Percentiles rank a stretch among this genome's conserved stretches.
These are phyloP conservation scores for Flaveria linearis DNA, from an alignment of 129 eudicot species.

Conservation along the genomic window DNA sequence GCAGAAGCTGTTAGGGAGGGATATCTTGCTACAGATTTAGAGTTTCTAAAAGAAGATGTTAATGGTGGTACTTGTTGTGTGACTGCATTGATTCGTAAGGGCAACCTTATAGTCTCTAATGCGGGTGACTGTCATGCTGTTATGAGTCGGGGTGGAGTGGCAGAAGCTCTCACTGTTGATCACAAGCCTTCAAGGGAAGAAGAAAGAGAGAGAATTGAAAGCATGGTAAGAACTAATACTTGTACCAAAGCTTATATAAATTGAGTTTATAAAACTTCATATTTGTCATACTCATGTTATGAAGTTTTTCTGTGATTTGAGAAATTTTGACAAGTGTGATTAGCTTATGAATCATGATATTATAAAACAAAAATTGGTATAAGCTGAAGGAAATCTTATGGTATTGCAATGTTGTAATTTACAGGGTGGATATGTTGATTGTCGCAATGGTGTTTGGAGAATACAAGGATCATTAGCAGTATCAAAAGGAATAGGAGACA, in stretches of 20 bases:
- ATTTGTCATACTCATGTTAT: too few relatives aligned
- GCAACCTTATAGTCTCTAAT: slow-evolving; percentile 72
- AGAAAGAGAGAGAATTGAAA: slow-evolving; percentile 66
- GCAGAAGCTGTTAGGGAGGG: slow-evolving; percentile 70
- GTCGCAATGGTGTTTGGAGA: too few relatives aligned
- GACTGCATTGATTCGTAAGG: slow-evolving; percentile 67
- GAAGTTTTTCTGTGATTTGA: too few relatives aligned
- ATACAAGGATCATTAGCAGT: too few relatives aligned
- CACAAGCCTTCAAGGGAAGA: slow-evolving; percentile 76
- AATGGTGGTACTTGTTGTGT: slow-evolving; percentile 83
- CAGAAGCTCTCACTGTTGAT: slow-evolving; percentile 81
- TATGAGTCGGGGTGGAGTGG: slow-evolving; percentile 81
- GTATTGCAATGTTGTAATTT: slow-evolving; percentile 22
- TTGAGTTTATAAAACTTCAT: too few relatives aligned
- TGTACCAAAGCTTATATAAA: neutral
- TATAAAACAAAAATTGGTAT: neutral
- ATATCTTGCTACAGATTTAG: slow-evolving; percentile 67
- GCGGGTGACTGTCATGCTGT: slow-evolving; percentile 92
- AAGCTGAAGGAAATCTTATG: slow-evolving; percentile 6
- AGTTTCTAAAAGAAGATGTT: slow-evolving; percentile 55
- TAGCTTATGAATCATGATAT: neutral
- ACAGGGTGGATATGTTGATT: too few relatives aligned
- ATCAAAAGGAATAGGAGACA: too few relatives aligned
- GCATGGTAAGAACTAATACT: slow-evolving; percentile 39
- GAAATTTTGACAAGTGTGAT: neutral